A percentile compares a stretch with the other conserved stretches of the same genome.
phyloP scores from a whole-genome alignment of 306 rosid species.

The Alnus rubra region DNA sequence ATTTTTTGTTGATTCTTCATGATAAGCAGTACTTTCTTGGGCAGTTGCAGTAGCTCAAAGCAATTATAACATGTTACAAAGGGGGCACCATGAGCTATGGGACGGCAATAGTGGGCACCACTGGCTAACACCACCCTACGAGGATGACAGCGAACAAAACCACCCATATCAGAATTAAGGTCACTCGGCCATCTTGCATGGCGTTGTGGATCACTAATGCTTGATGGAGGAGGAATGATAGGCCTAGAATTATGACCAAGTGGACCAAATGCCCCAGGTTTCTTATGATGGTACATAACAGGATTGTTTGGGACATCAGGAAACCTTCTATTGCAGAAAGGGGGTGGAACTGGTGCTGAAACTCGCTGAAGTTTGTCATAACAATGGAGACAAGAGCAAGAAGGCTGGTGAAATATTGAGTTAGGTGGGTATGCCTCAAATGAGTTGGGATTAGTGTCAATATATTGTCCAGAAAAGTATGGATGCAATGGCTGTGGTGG shows the following conservation, averaged over 20 bases:
- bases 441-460: constrained; percentile 47
- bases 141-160: constrained; percentile 41
- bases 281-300: constrained; percentile 51
- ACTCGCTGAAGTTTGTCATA: constrained; percentile 51
- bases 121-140: constrained; percentile 49
- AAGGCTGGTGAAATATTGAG: constrained; percentile 62
- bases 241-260: constrained; percentile 55
- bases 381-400: constrained; percentile 82
- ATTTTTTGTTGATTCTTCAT: constrained; percentile 61
- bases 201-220: constrained; percentile 46
- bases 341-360: constrained; percentile 52
- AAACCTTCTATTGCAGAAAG: constrained; percentile 55
- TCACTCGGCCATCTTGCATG: constrained; percentile 67
- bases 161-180: constrained; percentile 53
- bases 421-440: constrained; percentile 54
- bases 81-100: constrained; percentile 91
- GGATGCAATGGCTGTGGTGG: constrained; percentile 61
- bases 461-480: constrained; percentile 62
- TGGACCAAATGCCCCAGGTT: constrained; percentile 47
- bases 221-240: constrained; percentile 47
- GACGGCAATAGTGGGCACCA: constrained; percentile 54
- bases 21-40: constrained; percentile 53
- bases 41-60: constrained; percentile 81
- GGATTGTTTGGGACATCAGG: constrained; percentile 57
- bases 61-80: constrained; percentile 80